phyloP scores from a whole-genome alignment of 2,329 filamentous ascomycete genomes.

The Penicillium sclerotigenum region DNA sequence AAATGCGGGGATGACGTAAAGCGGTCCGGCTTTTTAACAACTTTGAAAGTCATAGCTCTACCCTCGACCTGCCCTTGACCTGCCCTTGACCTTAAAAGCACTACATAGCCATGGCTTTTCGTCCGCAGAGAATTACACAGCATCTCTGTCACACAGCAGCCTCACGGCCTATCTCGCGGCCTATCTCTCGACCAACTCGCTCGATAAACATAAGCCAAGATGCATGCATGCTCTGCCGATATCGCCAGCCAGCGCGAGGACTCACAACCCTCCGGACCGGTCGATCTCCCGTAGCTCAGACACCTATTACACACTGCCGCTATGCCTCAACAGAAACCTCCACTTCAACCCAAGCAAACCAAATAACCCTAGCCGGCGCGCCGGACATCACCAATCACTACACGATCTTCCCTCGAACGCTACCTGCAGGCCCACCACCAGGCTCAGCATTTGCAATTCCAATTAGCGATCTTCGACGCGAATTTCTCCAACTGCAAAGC shows the following conservation, averaged over 20 bases:
- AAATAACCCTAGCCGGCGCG: constrained; percentile 16
- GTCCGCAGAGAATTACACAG: constrained; percentile 11
- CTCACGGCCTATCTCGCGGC: background rate
- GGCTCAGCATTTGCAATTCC: constrained; percentile 72
- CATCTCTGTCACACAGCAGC: constrained; percentile 4
- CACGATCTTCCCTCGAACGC: constrained; percentile 78
- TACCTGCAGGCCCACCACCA: constrained; percentile 76
- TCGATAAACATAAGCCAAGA: constrained; percentile 9
- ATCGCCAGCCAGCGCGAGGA: constrained; percentile 5
- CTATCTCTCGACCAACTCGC: constrained; percentile 4
- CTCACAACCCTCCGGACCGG: background rate
- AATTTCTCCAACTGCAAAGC: constrained; percentile 81
- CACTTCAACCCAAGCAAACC: background rate
- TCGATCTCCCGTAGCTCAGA: background rate
- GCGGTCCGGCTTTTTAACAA: constrained; percentile 1
- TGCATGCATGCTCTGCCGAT: constrained; percentile 17
- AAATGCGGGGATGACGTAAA: constrained; percentile 24
- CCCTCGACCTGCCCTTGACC: background rate
- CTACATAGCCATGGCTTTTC: constrained; percentile 13
- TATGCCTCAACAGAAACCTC: constrained; percentile 21
- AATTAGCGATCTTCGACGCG: constrained; percentile 65
- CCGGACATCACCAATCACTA: constrained; percentile 64
- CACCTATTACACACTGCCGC: background rate
- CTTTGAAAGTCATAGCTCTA: background rate
- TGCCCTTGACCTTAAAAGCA: background rate